Evolutionary conservation across 2,329 filamentous ascomycete species (phyloP).

Genomic region (Diaporthe caulivora): DNA sequence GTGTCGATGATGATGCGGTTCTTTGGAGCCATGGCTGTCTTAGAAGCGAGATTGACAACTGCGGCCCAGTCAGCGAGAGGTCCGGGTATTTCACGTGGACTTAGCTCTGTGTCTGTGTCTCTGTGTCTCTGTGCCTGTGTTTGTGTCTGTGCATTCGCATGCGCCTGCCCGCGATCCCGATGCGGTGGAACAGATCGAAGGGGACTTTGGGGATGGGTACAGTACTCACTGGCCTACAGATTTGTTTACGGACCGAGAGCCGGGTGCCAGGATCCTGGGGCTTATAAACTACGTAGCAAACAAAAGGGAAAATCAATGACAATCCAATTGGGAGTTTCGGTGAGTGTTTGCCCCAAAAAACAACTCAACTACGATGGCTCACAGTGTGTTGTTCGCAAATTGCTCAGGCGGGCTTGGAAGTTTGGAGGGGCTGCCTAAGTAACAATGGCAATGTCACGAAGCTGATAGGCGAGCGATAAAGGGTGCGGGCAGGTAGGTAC

Average conservation of each 20-base stretch:
- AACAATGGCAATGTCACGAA: neutral
- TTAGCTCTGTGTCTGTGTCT: neutral
- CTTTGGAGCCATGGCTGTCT: slow-evolving; percentile 70
- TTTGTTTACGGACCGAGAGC: neutral
- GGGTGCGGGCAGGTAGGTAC: neutral
- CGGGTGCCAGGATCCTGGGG: neutral
- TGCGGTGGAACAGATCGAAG: slow-evolving; percentile 21
- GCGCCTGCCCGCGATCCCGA: slow-evolving; percentile 19
- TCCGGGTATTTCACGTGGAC: slow-evolving; percentile 13
- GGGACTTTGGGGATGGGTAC: slow-evolving; percentile 6
- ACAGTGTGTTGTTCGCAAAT: neutral
- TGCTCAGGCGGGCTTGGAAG: neutral
- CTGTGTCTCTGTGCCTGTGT: slow-evolving; percentile 2
- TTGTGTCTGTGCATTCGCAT: slow-evolving; percentile 13
- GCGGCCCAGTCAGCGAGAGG: slow-evolving; percentile 4
- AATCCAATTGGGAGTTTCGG: neutral
- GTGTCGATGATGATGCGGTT: slow-evolving; percentile 95
- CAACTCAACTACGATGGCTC: neutral
- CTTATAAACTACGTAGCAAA: neutral
- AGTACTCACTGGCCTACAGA: slow-evolving; percentile 6
- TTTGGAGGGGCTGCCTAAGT: neutral
- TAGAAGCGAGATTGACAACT: slow-evolving; percentile 1
- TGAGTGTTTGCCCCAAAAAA: neutral
- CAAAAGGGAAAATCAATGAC: neutral
- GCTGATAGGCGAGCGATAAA: slow-evolving; percentile 29